Percentiles rank a stretch among this genome's conserved stretches.
Conservation (phyloP, 2,329 filamentous ascomycete genomes). For the Scytalidium lignicola region DNA sequence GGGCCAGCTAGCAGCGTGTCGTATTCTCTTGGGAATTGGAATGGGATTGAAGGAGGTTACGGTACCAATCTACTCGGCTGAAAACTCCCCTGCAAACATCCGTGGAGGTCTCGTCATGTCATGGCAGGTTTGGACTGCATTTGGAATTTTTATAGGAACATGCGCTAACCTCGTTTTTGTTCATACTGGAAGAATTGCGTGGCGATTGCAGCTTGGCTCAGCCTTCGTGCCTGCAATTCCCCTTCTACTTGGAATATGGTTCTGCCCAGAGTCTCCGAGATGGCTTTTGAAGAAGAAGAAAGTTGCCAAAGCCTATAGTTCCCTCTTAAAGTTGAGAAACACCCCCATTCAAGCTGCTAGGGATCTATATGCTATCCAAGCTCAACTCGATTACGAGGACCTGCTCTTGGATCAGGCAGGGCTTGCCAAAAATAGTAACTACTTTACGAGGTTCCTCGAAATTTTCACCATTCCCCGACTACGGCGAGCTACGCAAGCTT, state of each 20-base stretch:
- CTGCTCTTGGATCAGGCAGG: constrained; percentile 25
- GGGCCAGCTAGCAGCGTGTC: constrained; percentile 48
- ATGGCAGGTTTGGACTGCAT: constrained; percentile 69
- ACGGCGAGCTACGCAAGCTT: constrained; percentile 68
- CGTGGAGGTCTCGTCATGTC: constrained; percentile 71
- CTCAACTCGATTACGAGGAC: constrained; percentile 44
- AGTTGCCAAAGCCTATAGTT: constrained; percentile 44
- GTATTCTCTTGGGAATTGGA: constrained; percentile 53
- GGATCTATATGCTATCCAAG: constrained; percentile 59
- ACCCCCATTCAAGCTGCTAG: constrained; percentile 55
- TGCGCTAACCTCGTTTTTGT: constrained; percentile 37
- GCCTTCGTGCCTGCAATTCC: constrained; percentile 57
- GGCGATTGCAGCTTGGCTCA: constrained; percentile 60
- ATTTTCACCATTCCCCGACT: constrained; percentile 66
- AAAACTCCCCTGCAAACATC: constrained; percentile 46
- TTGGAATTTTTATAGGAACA: constrained; percentile 49
- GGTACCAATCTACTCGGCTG: constrained; percentile 46
- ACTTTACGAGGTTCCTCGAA: constrained; percentile 57
- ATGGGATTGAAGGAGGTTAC: constrained; percentile 52
- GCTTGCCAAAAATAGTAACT: constrained; percentile 45
- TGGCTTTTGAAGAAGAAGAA: constrained; percentile 51
- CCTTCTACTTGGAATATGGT: constrained; percentile 54
- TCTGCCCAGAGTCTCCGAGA: constrained; percentile 62
- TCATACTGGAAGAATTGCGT: constrained; percentile 51
- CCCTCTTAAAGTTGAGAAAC: constrained; percentile 56